A percentile compares a stretch with the other conserved stretches of the same genome.
Conservation (phyloP, 345 rosid species). For the Pseudoturritis turrita region DNA sequence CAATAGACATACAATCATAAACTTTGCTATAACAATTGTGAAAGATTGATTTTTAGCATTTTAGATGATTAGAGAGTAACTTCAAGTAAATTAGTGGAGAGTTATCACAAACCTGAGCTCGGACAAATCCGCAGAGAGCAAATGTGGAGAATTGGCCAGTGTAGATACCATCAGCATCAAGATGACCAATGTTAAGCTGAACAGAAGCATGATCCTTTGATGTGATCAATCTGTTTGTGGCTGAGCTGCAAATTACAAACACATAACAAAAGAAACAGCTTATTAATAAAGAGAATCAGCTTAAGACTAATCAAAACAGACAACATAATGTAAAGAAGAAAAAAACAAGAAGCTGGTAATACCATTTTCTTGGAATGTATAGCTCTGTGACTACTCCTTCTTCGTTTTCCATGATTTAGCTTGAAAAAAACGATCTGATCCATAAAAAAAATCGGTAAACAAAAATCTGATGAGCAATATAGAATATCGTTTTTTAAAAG, state of each 20-base stretch:
- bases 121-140: conserved; percentile 62
- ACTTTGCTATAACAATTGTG: background rate
- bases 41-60: background rate
- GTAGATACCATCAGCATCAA: conserved; percentile 50
- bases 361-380: conserved; percentile 95
- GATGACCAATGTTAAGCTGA: conserved; percentile 49
- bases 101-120: conserved; percentile 46
- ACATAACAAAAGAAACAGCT: background rate
- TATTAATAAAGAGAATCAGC: background rate
- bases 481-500: background rate
- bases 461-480: no score
- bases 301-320: background rate
- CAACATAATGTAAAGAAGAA: background rate
- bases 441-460: background rate
- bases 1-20: background rate
- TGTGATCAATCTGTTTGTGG: conserved; percentile 60
- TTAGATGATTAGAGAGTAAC: background rate
- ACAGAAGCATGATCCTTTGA: conserved; percentile 46
- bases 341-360: background rate
- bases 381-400: conserved; percentile 84
- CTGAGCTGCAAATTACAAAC: conserved; percentile 42
- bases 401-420: conserved; percentile 76
- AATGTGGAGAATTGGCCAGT: conserved; percentile 46
- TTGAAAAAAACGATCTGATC: background rate
- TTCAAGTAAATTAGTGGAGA: background rate